Percentiles rank a stretch among this genome's conserved stretches.
phyloP scores from a whole-genome alignment of 106 monocot genomes.

The Apostasia shenzhenica region DNA sequence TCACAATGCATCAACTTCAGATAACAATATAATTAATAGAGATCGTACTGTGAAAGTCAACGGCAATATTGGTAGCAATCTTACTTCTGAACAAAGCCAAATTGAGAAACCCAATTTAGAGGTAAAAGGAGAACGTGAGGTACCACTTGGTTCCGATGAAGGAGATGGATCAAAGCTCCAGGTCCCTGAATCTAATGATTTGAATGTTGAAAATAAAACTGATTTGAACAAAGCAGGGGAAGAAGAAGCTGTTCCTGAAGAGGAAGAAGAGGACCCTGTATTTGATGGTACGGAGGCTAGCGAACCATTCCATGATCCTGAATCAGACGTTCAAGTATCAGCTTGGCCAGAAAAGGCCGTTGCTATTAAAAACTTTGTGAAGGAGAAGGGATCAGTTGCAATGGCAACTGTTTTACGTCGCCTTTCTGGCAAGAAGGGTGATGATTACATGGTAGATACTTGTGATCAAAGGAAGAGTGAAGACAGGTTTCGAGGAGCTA shows the following conservation, averaged over 20 bases:
- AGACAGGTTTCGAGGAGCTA: neutral
- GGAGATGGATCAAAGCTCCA: conserved; percentile 5
- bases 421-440: conserved; percentile 75
- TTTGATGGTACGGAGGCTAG: conserved; percentile 70
- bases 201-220: neutral
- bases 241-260: conserved; percentile 26
- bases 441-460: conserved; percentile 20
- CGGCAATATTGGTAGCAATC: conserved; percentile 6
- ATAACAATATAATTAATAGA: conserved; percentile 3
- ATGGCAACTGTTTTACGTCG: conserved; percentile 77
- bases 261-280: conserved; percentile 48
- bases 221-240: conserved; percentile 17
- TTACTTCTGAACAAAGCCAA: conserved; percentile 11
- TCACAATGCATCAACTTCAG: conserved; percentile 2
- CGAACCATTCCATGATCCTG: conserved; percentile 29
- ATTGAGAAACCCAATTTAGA: conserved; percentile 3
- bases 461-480: conserved; percentile 29
- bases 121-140: conserved; percentile 12
- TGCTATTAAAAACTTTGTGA: conserved; percentile 74
- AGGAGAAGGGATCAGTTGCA: conserved; percentile 62
- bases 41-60: conserved; percentile 6
- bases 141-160: neutral
- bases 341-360: conserved; percentile 77
- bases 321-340: conserved; percentile 26
- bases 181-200: neutral